Conservation (phyloP, 768 basidiomycete species). For the Vararia minispora region DNA sequence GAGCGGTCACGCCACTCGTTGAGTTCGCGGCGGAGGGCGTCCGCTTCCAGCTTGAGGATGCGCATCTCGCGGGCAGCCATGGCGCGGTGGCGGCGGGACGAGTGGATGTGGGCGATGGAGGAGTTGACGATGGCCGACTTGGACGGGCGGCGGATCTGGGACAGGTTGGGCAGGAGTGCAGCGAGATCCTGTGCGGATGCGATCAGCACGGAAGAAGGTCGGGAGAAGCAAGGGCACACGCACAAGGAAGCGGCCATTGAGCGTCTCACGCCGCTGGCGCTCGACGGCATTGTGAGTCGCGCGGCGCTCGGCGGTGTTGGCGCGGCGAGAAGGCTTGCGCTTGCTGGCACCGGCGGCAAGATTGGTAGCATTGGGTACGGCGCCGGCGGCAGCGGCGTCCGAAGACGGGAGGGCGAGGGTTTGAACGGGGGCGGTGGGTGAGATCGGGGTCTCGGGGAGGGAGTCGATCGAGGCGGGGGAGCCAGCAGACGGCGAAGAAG, state of each 20-base stretch:
- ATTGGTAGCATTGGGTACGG: slow-evolving; percentile 14
- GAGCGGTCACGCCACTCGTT: slow-evolving; percentile 87
- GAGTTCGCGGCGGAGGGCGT: slow-evolving; percentile 80
- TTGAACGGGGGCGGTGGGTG: slow-evolving; percentile 26
- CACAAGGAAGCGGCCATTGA: slow-evolving; percentile 87
- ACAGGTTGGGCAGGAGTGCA: slow-evolving; percentile 81
- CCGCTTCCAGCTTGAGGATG: slow-evolving; percentile 66
- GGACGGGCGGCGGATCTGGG: slow-evolving; percentile 84
- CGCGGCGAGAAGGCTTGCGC: slow-evolving; percentile 77
- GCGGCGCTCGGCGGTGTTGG: slow-evolving; percentile 93
- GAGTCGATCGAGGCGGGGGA: slow-evolving; percentile 31
- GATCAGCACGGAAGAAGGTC: slow-evolving; percentile 10
- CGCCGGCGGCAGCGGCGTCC: slow-evolving; percentile 16
- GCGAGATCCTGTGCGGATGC: slow-evolving; percentile 65
- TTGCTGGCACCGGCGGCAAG: slow-evolving; percentile 34
- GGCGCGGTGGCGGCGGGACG: slow-evolving; percentile 69
- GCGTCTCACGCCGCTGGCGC: slow-evolving; percentile 82
- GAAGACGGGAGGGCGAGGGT: slow-evolving; percentile 25
- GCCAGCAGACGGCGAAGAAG: slow-evolving; percentile 26
- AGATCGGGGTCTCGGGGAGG: slow-evolving; percentile 38
- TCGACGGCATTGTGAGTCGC: slow-evolving; percentile 98
- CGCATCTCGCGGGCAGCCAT: slow-evolving; percentile 79
- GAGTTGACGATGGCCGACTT: slow-evolving; percentile 97
- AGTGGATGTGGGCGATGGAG: slow-evolving; percentile 80
- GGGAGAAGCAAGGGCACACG: slow-evolving; percentile 19